Base-by-base conservation (phyloP, 169 alveolate species). In the Eimeria acervulina region DNA sequence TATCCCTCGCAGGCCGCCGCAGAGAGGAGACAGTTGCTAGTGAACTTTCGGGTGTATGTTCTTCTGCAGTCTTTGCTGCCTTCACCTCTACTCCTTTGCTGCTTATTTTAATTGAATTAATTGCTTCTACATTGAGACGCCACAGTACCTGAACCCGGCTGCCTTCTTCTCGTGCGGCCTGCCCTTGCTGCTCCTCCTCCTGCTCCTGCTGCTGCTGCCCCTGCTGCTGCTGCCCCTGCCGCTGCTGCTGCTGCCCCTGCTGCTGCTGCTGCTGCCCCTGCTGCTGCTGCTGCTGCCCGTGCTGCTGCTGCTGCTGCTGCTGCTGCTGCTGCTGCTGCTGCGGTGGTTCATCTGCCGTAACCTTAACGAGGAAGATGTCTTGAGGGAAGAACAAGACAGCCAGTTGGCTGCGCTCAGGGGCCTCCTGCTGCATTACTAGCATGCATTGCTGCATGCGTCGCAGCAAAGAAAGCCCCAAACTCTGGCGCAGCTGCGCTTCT, bases 401-500 rank as follows among this genome's bases (percentile, higher is more conserved):
- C 26, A 78, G 40, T 44, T 93, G 87, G 38, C 84, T 74, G 33
- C 33, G 47, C 36, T 66, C 84, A 5, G 85, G 91, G 8, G 68
- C 28, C 84, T 92, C 95, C 66, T 92, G 95, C 26, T 68, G 68
- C 17, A 78, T 21, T 1, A 92, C 81, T 38, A 91, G 74, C 42
- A 92, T 76, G 84, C 95, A 92, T 55, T 59, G 51, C 40, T 74
- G 95, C 70, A 92, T 66, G 33, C 70, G 95, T 7, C 95, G 95
- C 72, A 92, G 63, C 47, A 59, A 91, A 6, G 85, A 81, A 26
- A 76, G 83, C 7, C 95, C 95, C 66, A 92, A 68, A 42, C 95
- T 74, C 91, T 92, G 91, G 8, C 95, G 95, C 68, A 92, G 91
- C 63, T 68, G 85, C 63, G 95, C 95, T n/a, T 92, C 95, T 21